A percentile compares a stretch with the other conserved stretches of the same genome.
Evolutionary conservation across 2,329 filamentous ascomycete species (phyloP).

Genomic region (Arthroderma sp.): DNA sequence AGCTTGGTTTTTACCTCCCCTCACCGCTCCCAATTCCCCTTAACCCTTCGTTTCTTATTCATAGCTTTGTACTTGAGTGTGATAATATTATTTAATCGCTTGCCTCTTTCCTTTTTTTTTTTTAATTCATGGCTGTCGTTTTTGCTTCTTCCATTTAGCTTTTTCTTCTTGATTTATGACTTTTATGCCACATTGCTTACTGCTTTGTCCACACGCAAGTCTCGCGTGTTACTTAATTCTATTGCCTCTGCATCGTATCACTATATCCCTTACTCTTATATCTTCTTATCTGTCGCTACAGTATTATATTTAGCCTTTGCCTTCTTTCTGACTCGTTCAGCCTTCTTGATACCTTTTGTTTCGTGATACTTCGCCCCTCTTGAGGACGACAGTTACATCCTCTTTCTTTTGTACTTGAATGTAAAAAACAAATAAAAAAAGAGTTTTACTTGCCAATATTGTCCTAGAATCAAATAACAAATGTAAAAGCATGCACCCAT

Average conservation of each 20-base stretch:
- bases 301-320: not conserved
- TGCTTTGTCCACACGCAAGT: not conserved
- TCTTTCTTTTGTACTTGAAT: not conserved
- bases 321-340: constrained; percentile 11
- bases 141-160: not conserved
- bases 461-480: too few species aligned
- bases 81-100: constrained; percentile 6
- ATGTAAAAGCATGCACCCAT: too few species aligned
- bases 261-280: not conserved
- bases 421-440: not conserved
- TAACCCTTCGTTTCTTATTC: not conserved
- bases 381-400: not conserved
- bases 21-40: not conserved
- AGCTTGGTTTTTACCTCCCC: not conserved
- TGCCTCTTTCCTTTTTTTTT: not conserved
- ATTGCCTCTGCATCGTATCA: not conserved
- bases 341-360: constrained; percentile 13
- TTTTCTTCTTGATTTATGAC: constrained; percentile 1
- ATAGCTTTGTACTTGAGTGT: constrained; percentile 4
- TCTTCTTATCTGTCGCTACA: not conserved
- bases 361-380: not conserved
- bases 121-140: not conserved
- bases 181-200: constrained; percentile 1
- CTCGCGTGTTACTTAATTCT: not conserved
- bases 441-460: not conserved